A percentile compares a stretch with the other conserved stretches of the same genome.
These are phyloP conservation scores for Plectranthus barbatus DNA, from an alignment of 257 asterid species.

Conservation along the genomic window DNA sequence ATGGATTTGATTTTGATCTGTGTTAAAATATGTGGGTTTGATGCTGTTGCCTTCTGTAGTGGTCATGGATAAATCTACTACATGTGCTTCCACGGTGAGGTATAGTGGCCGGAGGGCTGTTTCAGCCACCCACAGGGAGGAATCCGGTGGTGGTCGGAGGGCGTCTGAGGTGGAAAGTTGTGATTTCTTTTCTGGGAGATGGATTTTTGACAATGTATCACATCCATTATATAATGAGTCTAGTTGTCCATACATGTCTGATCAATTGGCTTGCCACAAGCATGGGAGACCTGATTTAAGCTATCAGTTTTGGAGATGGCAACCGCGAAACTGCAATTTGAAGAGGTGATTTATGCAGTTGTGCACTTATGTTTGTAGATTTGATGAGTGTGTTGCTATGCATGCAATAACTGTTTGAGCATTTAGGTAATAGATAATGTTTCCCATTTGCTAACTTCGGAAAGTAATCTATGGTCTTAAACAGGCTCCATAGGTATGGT, in stretches of 20 bases:
- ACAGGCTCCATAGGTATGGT: too few species aligned
- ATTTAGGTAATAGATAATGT: background rate
- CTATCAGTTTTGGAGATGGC: conserved; percentile 52
- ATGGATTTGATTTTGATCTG: background rate
- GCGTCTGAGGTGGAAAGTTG: conserved; percentile 27
- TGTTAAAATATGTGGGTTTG: background rate
- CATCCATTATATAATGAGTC: conserved; percentile 42
- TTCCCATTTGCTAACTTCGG: too few species aligned
- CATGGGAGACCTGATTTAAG: conserved; percentile 43
- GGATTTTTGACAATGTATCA: conserved; percentile 39
- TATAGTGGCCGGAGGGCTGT: conserved; percentile 60
- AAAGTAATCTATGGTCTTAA: too few species aligned
- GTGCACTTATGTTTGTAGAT: background rate
- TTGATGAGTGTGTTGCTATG: background rate
- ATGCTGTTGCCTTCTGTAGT: conserved; percentile 22
- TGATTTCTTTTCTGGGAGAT: conserved; percentile 41
- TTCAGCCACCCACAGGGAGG: conserved; percentile 23
- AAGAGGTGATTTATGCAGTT: conserved; percentile 26
- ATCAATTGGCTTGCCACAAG: conserved; percentile 53
- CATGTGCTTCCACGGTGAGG: conserved; percentile 53
- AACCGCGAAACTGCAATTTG: conserved; percentile 41
- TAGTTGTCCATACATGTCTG: conserved; percentile 48
- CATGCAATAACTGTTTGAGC: background rate
- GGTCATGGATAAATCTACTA: conserved; percentile 48
- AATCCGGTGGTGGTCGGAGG: conserved; percentile 20